A percentile compares a stretch with the other conserved stretches of the same genome.
phyloP scores from a whole-genome alignment of 176 grass and related monocot genomes.

The Olyra latifolia region DNA sequence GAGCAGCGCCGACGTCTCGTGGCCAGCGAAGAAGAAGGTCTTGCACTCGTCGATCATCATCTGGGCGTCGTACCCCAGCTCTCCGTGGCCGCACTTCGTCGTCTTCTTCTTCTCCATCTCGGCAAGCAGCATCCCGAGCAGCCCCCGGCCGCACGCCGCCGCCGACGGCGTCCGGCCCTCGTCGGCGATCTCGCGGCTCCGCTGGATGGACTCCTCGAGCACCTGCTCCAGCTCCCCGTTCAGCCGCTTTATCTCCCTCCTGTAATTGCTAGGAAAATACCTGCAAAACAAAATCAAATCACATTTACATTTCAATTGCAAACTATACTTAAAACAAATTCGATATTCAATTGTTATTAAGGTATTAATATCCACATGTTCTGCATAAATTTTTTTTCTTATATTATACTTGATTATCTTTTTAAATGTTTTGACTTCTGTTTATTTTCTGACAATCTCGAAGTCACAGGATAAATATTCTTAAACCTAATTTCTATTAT shows the following conservation, averaged over 20 bases:
- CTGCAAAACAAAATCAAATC: constrained; percentile 22
- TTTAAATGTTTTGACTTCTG: too few relatives aligned
- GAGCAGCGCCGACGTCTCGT: constrained; percentile 90
- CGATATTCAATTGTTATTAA: background rate
- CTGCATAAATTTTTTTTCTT: too few relatives aligned
- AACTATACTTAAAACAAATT: background rate
- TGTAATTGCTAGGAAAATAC: constrained; percentile 81
- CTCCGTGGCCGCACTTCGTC: background rate
- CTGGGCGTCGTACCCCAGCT: constrained; percentile 59
- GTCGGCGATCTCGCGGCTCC: constrained; percentile 62
- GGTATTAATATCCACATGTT: too few relatives aligned
- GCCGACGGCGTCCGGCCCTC: constrained; percentile 56
- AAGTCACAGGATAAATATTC: too few relatives aligned
- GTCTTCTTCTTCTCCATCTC: constrained; percentile 60
- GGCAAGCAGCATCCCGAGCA: constrained; percentile 62
- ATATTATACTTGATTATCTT: too few relatives aligned
- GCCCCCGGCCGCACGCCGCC: constrained; percentile 50
- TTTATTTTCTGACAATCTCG: too few relatives aligned
- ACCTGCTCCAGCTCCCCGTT: constrained; percentile 68
- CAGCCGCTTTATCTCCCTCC: constrained; percentile 63
- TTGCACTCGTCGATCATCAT: constrained; percentile 92
- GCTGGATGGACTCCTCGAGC: constrained; percentile 65
- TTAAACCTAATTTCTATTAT: too few relatives aligned
- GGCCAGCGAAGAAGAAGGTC: constrained; percentile 97
- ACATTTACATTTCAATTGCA: too few relatives aligned